Base-by-base conservation (phyloP, 164 flowering plant genomes). In the Nymphaea thermarum region DNA sequence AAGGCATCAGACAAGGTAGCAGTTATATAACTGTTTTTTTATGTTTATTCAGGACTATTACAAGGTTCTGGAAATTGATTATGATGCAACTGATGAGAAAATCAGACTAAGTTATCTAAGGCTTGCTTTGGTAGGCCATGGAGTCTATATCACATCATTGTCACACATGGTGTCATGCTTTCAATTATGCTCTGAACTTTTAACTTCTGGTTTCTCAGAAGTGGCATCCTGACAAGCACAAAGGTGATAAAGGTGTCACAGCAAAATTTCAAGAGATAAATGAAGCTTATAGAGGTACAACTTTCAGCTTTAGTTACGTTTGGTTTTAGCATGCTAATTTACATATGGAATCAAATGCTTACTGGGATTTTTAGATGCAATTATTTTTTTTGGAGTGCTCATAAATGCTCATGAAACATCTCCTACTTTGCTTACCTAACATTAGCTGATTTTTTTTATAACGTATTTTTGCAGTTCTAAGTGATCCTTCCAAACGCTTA, bases 161-260 rank as follows among this genome's bases (percentile, higher is more conserved):
- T 25, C 36, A 51, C 3, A 4, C 12, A 15, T 8, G 57, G 14
- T 42, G 42, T 68, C 15, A 14, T 42, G 25, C 43, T 66, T 65
- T 63, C 18, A 25, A 25, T 25, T 25, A 2, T 42, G 64, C 55
- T 70, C 14, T 42, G 57, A 43, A 51, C 62, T 64, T 36, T 15
- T 61, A 44, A 44, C 11, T 62, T 61, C 55, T 60, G 59, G 25
- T 18, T 44, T 45, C 51, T 16, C 71, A 91, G 97, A 88, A 86
- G 84, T 88, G 94, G 97, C 94, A 88, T 82, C 97, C 97, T 45
- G 97, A 91, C 80, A 91, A 91, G 70, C 93, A 84, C 73, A 88
- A 82, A 67, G 88, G 87, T 71, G 86, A 88, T 70, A 64, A 36
- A 73, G 75, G 80, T 65, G 88, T 77, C 66, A 91, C 97, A 43